Evolutionary conservation across 768 basidiomycete species (phyloP).

Genomic region (Auricularia cornea): DNA sequence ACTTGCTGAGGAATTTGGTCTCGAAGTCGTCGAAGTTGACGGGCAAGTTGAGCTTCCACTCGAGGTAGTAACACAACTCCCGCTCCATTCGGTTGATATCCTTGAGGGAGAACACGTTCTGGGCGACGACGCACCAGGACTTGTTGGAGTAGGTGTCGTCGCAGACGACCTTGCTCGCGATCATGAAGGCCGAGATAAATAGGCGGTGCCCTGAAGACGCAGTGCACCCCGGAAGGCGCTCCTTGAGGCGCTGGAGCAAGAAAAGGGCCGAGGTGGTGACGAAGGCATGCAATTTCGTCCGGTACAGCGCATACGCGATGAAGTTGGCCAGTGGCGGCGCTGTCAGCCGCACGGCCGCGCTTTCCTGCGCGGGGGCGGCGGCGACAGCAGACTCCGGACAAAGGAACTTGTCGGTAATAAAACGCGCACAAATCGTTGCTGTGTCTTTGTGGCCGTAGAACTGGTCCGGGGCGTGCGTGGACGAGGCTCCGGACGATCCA

Average conservation of each 20-base stretch:
- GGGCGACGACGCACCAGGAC: constrained; percentile 85
- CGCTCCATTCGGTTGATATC: constrained; percentile 97
- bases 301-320: constrained; percentile 81
- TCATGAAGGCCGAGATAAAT: constrained; percentile 91
- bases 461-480: constrained; percentile 33
- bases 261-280: constrained; percentile 64
- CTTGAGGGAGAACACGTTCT: constrained; percentile 73
- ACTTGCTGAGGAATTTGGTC: neutral
- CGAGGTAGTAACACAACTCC: constrained; percentile 88
- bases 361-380: neutral
- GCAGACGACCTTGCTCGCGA: constrained; percentile 84
- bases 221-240: constrained; percentile 65
- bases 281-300: constrained; percentile 62
- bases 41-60: constrained; percentile 47
- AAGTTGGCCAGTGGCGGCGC: constrained; percentile 64
- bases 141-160: constrained; percentile 94
- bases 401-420: constrained; percentile 77
- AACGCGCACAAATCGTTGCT: constrained; percentile 64
- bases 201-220: constrained; percentile 83
- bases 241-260: constrained; percentile 76
- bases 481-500: no score
- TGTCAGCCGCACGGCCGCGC: constrained; percentile 33
- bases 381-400: constrained; percentile 51
- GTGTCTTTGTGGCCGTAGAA: constrained; percentile 71
- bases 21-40: neutral